These are phyloP conservation scores for Colletotrichum sp. DNA, from an alignment of 2,329 filamentous ascomycete genomes.

Conservation along the genomic window DNA sequence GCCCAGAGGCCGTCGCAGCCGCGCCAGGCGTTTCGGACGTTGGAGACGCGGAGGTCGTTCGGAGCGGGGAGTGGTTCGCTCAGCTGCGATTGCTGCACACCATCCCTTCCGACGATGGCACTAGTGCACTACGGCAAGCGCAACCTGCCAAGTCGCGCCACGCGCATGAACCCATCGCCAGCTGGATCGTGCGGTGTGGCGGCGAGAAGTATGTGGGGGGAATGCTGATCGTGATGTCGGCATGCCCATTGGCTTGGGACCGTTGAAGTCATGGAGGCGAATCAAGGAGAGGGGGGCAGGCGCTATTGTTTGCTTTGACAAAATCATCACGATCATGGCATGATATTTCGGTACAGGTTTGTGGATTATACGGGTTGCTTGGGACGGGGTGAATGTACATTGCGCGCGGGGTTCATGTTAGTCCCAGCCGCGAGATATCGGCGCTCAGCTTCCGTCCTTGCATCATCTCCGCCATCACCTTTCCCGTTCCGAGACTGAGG, in stretches of 20 bases:
- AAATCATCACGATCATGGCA: not conserved
- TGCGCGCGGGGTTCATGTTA: not conserved
- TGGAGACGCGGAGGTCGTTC: not conserved
- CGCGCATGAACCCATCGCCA: not conserved
- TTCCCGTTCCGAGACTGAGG: slow-evolving; percentile 70
- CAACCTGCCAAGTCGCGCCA: not conserved
- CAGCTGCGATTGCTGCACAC: not conserved
- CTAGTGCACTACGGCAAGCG: not conserved
- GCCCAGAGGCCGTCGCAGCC: not conserved
- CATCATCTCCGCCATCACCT: slow-evolving; percentile 74
- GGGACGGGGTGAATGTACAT: not conserved
- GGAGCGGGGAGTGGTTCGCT: not conserved
- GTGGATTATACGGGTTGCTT: not conserved
- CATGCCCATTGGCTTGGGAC: not conserved
- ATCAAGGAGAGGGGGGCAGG: not conserved
- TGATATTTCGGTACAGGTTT: not conserved
- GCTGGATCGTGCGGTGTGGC: not conserved
- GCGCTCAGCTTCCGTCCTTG: slow-evolving; percentile 62
- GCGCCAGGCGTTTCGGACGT: not conserved
- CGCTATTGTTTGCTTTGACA: not conserved
- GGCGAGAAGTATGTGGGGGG: not conserved
- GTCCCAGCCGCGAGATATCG: slow-evolving; percentile 58
- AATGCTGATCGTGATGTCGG: not conserved
- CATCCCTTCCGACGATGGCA: not conserved
- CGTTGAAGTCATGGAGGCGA: not conserved